These are phyloP conservation scores for Jaapia argillacea DNA, from an alignment of 768 basidiomycete species.

Conservation along the genomic window DNA sequence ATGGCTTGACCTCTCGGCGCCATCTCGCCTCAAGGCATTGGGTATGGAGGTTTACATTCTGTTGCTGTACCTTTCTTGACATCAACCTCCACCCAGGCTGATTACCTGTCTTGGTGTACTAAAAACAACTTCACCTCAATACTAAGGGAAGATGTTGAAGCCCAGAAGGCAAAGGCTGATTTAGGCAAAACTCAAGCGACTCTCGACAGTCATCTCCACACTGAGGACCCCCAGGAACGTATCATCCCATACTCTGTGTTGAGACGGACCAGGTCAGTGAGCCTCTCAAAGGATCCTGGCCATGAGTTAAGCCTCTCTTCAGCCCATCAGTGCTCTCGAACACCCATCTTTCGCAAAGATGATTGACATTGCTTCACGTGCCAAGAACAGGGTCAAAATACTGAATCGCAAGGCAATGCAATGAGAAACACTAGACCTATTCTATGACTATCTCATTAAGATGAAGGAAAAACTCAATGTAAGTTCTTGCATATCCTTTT, in stretches of 20 bases:
- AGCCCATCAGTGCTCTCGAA: constrained; percentile 23
- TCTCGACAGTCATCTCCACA: constrained; percentile 19
- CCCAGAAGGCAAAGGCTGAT: constrained; percentile 8
- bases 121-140: constrained; percentile 19
- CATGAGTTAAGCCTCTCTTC: not conserved
- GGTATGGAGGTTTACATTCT: not conserved
- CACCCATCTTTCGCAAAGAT: constrained; percentile 23
- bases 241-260: not conserved
- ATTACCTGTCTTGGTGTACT: constrained; percentile 19
- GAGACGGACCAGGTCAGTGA: not conserved
- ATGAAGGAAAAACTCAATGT: constrained; percentile 12
- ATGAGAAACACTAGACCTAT: constrained; percentile 18
- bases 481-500: constrained; percentile 3
- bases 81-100: not conserved
- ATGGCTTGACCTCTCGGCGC: not conserved
- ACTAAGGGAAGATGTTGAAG: constrained; percentile 15
- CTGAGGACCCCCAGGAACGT: not conserved
- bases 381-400: constrained; percentile 26
- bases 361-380: constrained; percentile 27
- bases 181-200: constrained; percentile 6
- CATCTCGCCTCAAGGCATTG: not conserved
- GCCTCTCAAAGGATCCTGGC: not conserved
- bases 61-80: not conserved
- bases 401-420: constrained; percentile 18
- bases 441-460: constrained; percentile 10